Evolutionary conservation across 1,139 yeast genomes (phyloP), one percentile per base, ranked within the genome.

Genomic region (Entelexis sorbosivorans): DNA sequence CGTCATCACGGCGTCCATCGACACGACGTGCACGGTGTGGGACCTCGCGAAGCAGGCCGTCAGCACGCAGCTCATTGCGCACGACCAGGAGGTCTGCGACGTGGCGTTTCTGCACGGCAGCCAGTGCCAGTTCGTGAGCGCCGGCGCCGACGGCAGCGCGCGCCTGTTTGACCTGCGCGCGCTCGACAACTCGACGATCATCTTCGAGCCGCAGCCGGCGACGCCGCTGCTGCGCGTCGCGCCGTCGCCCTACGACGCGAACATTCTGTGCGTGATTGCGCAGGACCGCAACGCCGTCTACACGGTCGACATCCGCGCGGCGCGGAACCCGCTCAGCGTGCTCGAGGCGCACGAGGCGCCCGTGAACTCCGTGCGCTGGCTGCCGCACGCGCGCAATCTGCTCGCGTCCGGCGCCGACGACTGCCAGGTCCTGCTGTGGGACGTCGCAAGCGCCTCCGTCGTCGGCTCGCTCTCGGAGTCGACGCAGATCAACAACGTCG

Each of bases 21-120:
- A 91, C 67, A 91, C 98, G 0, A 91, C 98, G 0, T 91, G 98
- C 67, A 89, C 97, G 0, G 81, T 88, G 3, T 91, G 98, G 97
- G 97, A 91, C 66, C 69, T 87, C 42, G 73, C 71, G 32, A 73
- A 79, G 10, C 86, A 85, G n/a, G 73, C 76, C 28, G 95, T 95
- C 20, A 84, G 83, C 63, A 89, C 98, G 1, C 97, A 91, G 68
- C 72, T 91, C 49, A 91, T 91, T 59, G 98, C 98, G 0, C 98
- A 91, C 66, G 98, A 91, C 64, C 80, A 83, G 54, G 97, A 89
- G 66, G 98, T 91, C 5, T 87, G 81, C 65, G 98, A 91, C 65
- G 97, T 89, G 22, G 78, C 85, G 59, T 91, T 88, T 66, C 71
- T 88, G 48, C 78, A 83, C 53, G 80, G 81, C 40, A 79, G 87